Evolutionary conservation across 2,329 filamentous ascomycete genomes (phyloP).

Genomic region (Colletotrichum musae): DNA sequence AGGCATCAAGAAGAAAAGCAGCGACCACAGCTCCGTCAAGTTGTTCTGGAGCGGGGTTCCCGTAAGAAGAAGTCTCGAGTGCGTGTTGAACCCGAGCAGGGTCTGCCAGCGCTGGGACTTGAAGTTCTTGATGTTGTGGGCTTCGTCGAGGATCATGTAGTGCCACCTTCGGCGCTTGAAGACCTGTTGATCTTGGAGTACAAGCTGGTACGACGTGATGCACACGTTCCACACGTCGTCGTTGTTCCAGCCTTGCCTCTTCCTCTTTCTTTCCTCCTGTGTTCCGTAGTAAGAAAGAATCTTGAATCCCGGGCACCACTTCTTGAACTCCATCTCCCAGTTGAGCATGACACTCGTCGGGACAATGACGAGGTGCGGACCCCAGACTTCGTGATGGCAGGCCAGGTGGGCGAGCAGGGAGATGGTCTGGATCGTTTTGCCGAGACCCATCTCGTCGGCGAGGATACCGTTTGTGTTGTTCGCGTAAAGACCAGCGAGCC

Average conservation of each 20-base stretch:
- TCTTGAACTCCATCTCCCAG: slow-evolving; percentile 99
- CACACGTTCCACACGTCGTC: slow-evolving; percentile 97
- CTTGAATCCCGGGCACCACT: slow-evolving; percentile 98
- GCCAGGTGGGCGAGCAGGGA: slow-evolving; percentile 93
- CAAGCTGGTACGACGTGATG: slow-evolving; percentile 97
- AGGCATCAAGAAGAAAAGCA: slow-evolving; percentile 96
- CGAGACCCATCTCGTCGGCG: slow-evolving; percentile 98
- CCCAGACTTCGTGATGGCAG: slow-evolving; percentile 92
- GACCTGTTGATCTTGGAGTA: slow-evolving; percentile 92
- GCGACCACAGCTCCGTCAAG: slow-evolving; percentile 94
- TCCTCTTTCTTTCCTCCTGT: slow-evolving; percentile 90
- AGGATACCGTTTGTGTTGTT: slow-evolving; percentile 96
- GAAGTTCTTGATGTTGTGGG: slow-evolving; percentile 99
- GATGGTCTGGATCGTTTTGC: slow-evolving; percentile 99
- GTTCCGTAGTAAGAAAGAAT: slow-evolving; percentile 97
- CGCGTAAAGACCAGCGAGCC: slow-evolving; percentile 92
- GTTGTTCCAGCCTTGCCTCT: slow-evolving; percentile 93
- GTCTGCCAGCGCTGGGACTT: slow-evolving; percentile 98
- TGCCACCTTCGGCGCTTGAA: slow-evolving; percentile 96
- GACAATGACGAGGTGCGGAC: slow-evolving; percentile 94
- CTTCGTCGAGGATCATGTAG: slow-evolving; percentile 98
- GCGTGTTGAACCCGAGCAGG: slow-evolving; percentile 92
- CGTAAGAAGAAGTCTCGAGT: slow-evolving; percentile 87
- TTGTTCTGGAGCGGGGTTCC: slow-evolving; percentile 98
- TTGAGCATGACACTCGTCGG: slow-evolving; percentile 99